These are phyloP conservation scores for Globisporangium emineosum DNA, from an alignment of 352 stramenopile genomes.

Conservation along the genomic window DNA sequence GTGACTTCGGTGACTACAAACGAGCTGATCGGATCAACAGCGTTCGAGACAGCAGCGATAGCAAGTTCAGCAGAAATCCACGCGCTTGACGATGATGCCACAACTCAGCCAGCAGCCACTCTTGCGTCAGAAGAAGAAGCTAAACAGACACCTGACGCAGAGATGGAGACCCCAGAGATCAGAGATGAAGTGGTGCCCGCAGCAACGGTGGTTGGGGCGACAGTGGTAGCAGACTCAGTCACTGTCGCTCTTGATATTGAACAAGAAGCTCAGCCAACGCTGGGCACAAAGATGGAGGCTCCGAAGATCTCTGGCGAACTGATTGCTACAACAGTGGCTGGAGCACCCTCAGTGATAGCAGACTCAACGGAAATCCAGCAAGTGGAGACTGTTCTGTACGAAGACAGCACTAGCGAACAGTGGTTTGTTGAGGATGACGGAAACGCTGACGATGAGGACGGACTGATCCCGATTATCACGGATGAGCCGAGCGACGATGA, in stretches of 20 bases:
- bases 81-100: too few relatives aligned
- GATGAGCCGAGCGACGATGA: slow-evolving; percentile 11
- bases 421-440: slow-evolving; percentile 18
- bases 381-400: neutral
- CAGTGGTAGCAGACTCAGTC: neutral
- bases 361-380: neutral
- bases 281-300: neutral
- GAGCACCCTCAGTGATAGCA: neutral
- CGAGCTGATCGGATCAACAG: too few relatives aligned
- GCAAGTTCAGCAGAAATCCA: too few relatives aligned
- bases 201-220: neutral
- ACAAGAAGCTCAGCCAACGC: neutral
- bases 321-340: neutral
- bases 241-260: too few relatives aligned
- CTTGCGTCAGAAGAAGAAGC: too few relatives aligned
- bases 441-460: slow-evolving; percentile 7
- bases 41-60: too few relatives aligned
- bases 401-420: slow-evolving; percentile 9
- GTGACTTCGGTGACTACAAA: too few relatives aligned
- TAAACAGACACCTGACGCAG: too few relatives aligned
- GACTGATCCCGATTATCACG: slow-evolving; percentile 12
- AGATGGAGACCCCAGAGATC: too few relatives aligned
- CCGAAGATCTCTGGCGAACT: neutral
- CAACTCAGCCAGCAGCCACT: too few relatives aligned
- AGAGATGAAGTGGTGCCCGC: too few relatives aligned